Percentiles rank a stretch among this genome's conserved stretches.
phyloP scores from a whole-genome alignment of 352 stramenopile genomes.

The Pythium apleroticum region DNA sequence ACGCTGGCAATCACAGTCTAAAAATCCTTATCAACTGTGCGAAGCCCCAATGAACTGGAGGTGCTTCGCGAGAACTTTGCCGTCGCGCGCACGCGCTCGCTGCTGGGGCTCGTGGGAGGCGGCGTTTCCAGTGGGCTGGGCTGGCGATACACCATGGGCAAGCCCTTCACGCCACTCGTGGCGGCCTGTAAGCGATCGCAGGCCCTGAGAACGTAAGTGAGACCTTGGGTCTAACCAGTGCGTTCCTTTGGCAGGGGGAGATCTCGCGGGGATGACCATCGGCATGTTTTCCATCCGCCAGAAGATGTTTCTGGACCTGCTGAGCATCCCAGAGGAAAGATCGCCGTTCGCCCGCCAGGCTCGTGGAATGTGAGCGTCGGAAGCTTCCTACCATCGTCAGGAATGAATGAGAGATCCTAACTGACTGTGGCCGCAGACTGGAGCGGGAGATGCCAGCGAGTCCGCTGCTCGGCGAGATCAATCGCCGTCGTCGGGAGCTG shows the following conservation, averaged over 20 bases:
- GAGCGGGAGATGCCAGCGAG: slow-evolving; percentile 20
- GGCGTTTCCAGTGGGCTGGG: slow-evolving; percentile 10
- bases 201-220: not conserved
- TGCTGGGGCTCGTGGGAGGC: slow-evolving; percentile 15
- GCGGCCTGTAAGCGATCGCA: slow-evolving; percentile 11
- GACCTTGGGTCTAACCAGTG: not conserved
- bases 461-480: slow-evolving; percentile 16
- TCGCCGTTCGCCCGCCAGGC: slow-evolving; percentile 35
- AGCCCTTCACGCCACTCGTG: slow-evolving; percentile 5
- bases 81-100: slow-evolving; percentile 10
- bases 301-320: slow-evolving; percentile 36
- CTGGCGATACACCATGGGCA: slow-evolving; percentile 19
- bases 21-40: not conserved
- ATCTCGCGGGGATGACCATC: slow-evolving; percentile 33
- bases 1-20: not conserved
- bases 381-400: not conserved
- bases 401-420: not conserved
- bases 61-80: slow-evolving; percentile 23
- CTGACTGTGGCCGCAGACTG: not conserved
- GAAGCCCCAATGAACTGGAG: slow-evolving; percentile 21
- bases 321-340: slow-evolving; percentile 40
- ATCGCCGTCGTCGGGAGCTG: slow-evolving; percentile 13
- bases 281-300: slow-evolving; percentile 39
- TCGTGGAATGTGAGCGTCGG: slow-evolving; percentile 24
- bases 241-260: slow-evolving; percentile 24